Evolutionary conservation across 441 rosid genomes (phyloP).

Genomic region (Sinapis alba): DNA sequence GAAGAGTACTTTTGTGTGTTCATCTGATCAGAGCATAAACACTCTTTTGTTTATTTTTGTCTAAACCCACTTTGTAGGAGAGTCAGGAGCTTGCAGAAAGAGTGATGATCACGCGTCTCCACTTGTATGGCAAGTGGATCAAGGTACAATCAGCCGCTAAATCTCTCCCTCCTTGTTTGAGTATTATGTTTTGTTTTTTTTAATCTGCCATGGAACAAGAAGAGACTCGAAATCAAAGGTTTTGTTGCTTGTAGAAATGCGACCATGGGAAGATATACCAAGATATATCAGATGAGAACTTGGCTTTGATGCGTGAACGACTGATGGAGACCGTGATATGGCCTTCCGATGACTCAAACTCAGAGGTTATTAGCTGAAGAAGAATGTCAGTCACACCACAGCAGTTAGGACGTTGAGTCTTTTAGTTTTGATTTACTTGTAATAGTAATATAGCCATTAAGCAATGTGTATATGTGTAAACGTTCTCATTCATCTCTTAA

Average conservation of each 20-base stretch:
- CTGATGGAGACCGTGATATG: constrained; percentile 88
- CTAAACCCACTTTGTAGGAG: constrained; percentile 56
- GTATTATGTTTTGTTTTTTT: background rate
- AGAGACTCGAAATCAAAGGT: background rate
- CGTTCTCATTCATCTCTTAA: background rate
- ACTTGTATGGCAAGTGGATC: constrained; percentile 88
- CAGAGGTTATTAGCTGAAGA: constrained; percentile 68
- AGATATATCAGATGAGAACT: constrained; percentile 89
- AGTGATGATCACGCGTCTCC: constrained; percentile 96
- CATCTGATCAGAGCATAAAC: background rate
- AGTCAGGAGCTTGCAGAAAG: constrained; percentile 91
- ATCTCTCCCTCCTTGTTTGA: background rate
- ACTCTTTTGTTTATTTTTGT: background rate
- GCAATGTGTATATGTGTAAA: constrained; percentile 16
- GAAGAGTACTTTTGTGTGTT: background rate
- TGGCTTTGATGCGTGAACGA: constrained; percentile 94
- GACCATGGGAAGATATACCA: constrained; percentile 88
- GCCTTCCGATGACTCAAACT: constrained; percentile 89
- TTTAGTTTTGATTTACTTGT: constrained; percentile 26
- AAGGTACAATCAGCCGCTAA: constrained; percentile 54
- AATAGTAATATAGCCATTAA: constrained; percentile 19
- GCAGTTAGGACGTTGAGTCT: constrained; percentile 17
- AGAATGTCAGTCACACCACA: background rate
- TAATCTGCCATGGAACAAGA: background rate
- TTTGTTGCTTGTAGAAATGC: constrained; percentile 64